Evolutionary conservation across 148 eudicot genomes (phyloP), one percentile per base, ranked within the genome.

Genomic region (Salicornia ramosissima): DNA sequence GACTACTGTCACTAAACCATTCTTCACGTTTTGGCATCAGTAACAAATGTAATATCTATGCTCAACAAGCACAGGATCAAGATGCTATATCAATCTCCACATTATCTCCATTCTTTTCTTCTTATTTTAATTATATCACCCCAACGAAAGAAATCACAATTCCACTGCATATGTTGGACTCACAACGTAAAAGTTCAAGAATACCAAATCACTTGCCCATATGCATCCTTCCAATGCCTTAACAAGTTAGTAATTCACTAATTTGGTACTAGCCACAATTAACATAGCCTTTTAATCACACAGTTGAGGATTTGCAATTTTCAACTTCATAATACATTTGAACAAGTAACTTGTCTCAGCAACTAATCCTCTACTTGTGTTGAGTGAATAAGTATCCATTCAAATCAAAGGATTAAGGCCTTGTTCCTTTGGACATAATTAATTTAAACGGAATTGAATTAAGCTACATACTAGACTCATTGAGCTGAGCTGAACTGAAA

Each of bases 271-370:
- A 62, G 14, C 13, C 14, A n/a, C 13, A 11, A 21, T 1, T 5
- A 22, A 63, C 67, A 63, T 11, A 5, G 22, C 28, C 30, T 39
- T 12, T 40, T 21, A 8, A 21, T 28, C 13, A 40, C 18, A 22
- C 11, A 40, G 18, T 24, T 39, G 65, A 33, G 40, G 58, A 33
- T 15, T 62, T 13, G 57, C 30, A 52, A 70, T n/a, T 28, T 71
- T 8, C 31, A 54, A 56, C 51, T 63, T 62, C 5, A 7, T 25
- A 28, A 19, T 15, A 50, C 34, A 10, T 15, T 21, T 62, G 49
- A 62, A 11, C 24, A 21, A 39, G 16, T 62, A 16, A 40, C 66
- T 62, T 22, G 1, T 40, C 50, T 40, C 10, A 46, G 26, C 8
- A 71, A 56, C 52, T 21, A 19, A 19, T 60, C 28, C 45, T 5